Conservation (phyloP, 2,329 filamentous ascomycete genomes). For the Penicillium sp. region DNA sequence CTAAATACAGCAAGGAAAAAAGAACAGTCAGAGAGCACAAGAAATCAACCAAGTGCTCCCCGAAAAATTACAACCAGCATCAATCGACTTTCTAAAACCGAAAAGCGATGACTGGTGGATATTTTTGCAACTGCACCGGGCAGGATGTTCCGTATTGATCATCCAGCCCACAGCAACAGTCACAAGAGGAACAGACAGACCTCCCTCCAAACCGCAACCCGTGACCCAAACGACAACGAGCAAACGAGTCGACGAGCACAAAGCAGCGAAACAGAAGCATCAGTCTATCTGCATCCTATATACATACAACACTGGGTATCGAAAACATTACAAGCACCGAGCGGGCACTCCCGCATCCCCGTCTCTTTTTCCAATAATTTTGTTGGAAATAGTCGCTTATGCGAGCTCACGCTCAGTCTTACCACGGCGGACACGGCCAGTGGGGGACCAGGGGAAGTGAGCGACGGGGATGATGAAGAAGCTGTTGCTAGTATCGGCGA, state of each 20-base stretch:
- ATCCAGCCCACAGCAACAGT: not conserved
- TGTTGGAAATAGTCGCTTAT: slow-evolving; percentile 19
- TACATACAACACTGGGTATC: slow-evolving; percentile 34
- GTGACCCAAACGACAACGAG: slow-evolving; percentile 5
- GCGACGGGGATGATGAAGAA: slow-evolving; percentile 92
- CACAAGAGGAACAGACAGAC: not conserved
- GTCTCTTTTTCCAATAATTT: not conserved
- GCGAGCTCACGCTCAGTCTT: slow-evolving; percentile 51
- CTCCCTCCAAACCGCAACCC: not conserved
- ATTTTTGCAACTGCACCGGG: not conserved
- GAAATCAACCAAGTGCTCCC: not conserved
- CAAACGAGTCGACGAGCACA: slow-evolving; percentile 5
- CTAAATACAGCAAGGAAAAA: slow-evolving; percentile 16
- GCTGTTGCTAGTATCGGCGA: slow-evolving; percentile 68
- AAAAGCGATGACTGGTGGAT: not conserved
- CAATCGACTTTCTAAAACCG: not conserved
- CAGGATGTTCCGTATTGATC: not conserved
- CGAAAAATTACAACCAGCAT: slow-evolving; percentile 5
- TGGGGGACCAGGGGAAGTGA: slow-evolving; percentile 92
- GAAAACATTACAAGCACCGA: slow-evolving; percentile 29
- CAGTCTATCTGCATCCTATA: slow-evolving; percentile 4
- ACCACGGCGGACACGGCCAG: slow-evolving; percentile 61
- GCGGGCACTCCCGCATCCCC: not conserved
- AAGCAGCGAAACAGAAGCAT: not conserved
- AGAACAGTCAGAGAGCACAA: not conserved